A percentile compares a stretch with the other conserved stretches of the same genome.
Evolutionary conservation across 768 basidiomycete genomes (phyloP).

Genomic region (Suillus luteus): DNA sequence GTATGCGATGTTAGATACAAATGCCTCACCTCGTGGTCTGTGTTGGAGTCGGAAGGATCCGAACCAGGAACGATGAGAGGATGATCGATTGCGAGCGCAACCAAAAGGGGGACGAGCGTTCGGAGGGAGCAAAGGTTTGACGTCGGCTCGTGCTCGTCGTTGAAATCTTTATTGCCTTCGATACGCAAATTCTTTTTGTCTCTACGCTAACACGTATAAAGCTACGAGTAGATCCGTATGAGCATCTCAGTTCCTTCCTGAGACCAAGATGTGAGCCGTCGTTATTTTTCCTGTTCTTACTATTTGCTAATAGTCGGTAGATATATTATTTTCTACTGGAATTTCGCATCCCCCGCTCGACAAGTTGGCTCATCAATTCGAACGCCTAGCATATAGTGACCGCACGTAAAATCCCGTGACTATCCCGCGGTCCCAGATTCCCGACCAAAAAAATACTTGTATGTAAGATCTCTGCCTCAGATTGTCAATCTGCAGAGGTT

Average conservation of each 20-base stretch:
- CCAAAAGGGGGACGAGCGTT: background rate
- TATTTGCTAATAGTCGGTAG: background rate
- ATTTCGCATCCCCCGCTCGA: background rate
- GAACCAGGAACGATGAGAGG: background rate
- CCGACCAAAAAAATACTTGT: background rate
- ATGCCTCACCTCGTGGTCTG: background rate
- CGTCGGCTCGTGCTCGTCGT: background rate
- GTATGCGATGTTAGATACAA: background rate
- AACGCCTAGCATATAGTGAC: background rate
- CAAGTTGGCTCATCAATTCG: background rate
- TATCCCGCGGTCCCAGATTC: background rate
- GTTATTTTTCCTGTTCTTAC: background rate
- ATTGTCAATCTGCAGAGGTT: constrained; percentile 7
- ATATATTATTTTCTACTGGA: background rate
- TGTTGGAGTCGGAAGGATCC: background rate
- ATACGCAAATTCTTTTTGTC: background rate
- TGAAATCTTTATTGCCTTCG: background rate
- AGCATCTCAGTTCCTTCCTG: background rate
- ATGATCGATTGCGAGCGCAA: background rate
- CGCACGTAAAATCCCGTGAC: background rate
- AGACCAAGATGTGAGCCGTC: background rate
- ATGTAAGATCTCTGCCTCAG: constrained; percentile 4
- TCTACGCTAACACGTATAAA: background rate
- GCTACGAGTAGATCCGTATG: background rate
- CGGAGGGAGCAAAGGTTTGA: background rate